Evolutionary conservation across 441 rosid genomes (phyloP), one percentile per base, ranked within the genome.

Genomic region (Pelargonium cotyledonis): DNA sequence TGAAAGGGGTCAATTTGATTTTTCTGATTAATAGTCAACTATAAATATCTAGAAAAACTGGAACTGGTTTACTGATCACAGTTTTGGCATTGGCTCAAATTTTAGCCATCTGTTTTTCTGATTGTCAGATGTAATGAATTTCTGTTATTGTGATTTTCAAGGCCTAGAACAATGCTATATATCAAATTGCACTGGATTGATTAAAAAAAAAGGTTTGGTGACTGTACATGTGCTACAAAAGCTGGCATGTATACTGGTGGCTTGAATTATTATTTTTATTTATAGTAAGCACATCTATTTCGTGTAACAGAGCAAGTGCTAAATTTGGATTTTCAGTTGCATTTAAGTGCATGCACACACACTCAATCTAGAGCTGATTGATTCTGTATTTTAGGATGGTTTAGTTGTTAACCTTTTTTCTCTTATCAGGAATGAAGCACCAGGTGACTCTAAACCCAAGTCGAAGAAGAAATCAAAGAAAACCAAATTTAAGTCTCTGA

Each of bases 381-480:
- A 15, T 19, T 2, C 10, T 40, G 1, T 62, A 47, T 46, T 62
- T 63, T 69, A 31, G 9, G 57, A 35, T 26, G 47, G 15, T 15
- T 57, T 15, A 29, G 67, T 67, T 46, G 51, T 21, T 64, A 65
- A 65, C 72, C 46, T 68, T 29, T 3, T 65, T 76, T 63, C 1
- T 70, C 14, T 85, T 66, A 68, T 74, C 89, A 89, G 95, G 90
- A 79, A 81, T 75, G 92, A 83, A 73, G 75, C 55, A 72, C 80
- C 81, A 8, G 87, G 80, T 69, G 76, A 80, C 63, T 67, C 77
- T 16, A 93, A 84, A 80, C 79, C 91, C 1, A 96, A 86, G 85
- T 78, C 96, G 74, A 96, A 89, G 88, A 96, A 93, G 83, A 96
- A 88, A 82, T 72, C 83, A 9, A 96, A 91, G 85, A 96, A 96